Evolutionary conservation across 2,329 filamentous ascomycete species (phyloP), one percentile per base, ranked within the genome.

Genomic region (Fusarium palustre): DNA sequence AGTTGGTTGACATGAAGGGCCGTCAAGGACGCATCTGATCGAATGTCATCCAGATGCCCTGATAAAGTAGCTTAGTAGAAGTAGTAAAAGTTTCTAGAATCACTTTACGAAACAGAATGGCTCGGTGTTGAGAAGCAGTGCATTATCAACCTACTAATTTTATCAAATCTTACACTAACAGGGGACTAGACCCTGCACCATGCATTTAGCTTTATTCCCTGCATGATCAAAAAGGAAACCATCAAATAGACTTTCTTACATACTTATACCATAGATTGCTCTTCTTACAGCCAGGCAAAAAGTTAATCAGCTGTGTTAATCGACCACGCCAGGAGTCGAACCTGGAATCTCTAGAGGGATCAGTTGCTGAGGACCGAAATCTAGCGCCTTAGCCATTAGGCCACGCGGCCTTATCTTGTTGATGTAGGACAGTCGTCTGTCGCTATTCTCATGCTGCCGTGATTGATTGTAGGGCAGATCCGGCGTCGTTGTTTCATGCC

Each of bases 311-410:
- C 45, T 25, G 5, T 48, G 12, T 58, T 5, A 43, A 58, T 59
- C 61, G 61, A 64, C 61, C 61, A 50, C 61, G 61, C 50, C 61
- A 64, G 61, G 61, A 64, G 47, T 66, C 63, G 63, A 66, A 66
- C 63, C 63, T 66, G 60, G 49, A 66, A 66, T 66, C 64, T 65
- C 57, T 62, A 65, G 61, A 62, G 61, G 38, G 25, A 52, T 42
- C 46, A 42, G 47, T 30, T 49, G 46, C 45, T 49, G 25, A 38
- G 15, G 20, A 56, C 61, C 61, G 61, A 65, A 65, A 65, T 65
- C 61, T 65, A 62, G 57, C 61, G 57, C 58, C 61, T 65, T 65
- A 65, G 50, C 61, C 61, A 64, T 64, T 64, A 62, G 61, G 61
- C 61, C 61, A 64, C 61, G 61, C 57, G 61, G 60, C 60, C 55